These are phyloP conservation scores for Metschnikowia cubensis DNA, from an alignment of 805 yeast genomes.

Conservation along the genomic window DNA sequence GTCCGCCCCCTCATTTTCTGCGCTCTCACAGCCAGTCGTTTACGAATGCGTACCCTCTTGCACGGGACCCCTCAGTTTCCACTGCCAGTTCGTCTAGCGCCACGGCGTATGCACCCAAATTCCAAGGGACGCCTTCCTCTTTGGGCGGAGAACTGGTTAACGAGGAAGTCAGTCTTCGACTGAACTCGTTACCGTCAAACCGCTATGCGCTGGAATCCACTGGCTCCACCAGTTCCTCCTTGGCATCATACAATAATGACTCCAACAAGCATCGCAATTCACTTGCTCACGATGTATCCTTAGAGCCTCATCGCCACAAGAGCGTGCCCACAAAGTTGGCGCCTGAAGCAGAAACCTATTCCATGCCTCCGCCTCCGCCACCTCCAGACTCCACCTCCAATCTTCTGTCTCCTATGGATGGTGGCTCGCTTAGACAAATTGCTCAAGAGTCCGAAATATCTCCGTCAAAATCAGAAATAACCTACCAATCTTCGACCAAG, in stretches of 20 bases:
- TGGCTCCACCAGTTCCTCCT: neutral
- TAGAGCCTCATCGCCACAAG: neutral
- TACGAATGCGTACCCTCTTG: neutral
- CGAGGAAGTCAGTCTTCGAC: neutral
- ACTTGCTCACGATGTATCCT: neutral
- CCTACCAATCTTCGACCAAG: conserved; percentile 3
- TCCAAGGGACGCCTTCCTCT: neutral
- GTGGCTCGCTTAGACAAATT: neutral
- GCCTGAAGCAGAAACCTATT: neutral
- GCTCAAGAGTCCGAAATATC: neutral
- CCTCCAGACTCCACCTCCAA: conserved; percentile 1
- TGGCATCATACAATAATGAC: neutral
- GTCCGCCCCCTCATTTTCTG: neutral
- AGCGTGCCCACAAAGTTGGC: neutral
- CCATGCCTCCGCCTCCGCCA: conserved; percentile 5
- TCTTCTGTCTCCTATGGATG: neutral
- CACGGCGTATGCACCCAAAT: neutral
- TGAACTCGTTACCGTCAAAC: neutral
- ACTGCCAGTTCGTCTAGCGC: neutral
- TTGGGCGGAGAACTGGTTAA: conserved; percentile 1
- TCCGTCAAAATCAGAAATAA: conserved; percentile 1
- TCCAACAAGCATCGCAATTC: neutral
- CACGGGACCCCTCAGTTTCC: neutral
- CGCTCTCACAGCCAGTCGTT: neutral
- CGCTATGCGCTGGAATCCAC: neutral